Evolutionary conservation across 306 rosid species (phyloP).

Genomic region (Quercus alba): DNA sequence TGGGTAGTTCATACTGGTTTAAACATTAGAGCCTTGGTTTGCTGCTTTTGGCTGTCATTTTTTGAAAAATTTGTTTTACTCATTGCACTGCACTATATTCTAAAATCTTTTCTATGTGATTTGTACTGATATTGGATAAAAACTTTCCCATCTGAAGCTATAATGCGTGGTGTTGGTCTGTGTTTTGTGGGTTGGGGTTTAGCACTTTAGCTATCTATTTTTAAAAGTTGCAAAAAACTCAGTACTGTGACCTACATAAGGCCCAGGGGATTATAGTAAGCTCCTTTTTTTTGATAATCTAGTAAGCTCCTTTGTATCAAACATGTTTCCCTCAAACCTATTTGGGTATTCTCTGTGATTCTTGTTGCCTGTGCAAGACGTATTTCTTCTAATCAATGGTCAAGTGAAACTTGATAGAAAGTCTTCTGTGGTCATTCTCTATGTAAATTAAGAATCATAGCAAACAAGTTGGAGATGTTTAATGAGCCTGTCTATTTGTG

Average conservation of each 20-base stretch:
- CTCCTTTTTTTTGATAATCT: not conserved
- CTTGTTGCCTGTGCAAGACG: conserved; percentile 9
- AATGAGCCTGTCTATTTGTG: conserved; percentile 24
- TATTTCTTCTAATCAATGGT: conserved; percentile 16
- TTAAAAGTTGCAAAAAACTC: conserved; percentile 11
- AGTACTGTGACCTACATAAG: not conserved
- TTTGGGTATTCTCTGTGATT: conserved; percentile 20
- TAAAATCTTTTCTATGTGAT: conserved; percentile 1
- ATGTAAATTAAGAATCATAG: not conserved
- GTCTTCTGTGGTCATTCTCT: conserved; percentile 7
- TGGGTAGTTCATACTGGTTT: not conserved
- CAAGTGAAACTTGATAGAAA: conserved; percentile 14
- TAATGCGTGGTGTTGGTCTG: not conserved
- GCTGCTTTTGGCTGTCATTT: not conserved
- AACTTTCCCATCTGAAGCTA: not conserved
- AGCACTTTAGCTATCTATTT: not conserved
- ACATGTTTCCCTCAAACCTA: not conserved
- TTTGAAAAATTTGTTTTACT: conserved; percentile 12
- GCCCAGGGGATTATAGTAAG: not conserved
- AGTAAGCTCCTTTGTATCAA: not conserved
- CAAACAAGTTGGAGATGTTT: conserved; percentile 1
- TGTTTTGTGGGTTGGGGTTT: not conserved
- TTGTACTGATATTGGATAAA: conserved; percentile 11
- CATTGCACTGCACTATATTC: not conserved
- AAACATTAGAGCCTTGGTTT: not conserved